Conservation (phyloP, 306 rosid species). For the Citrullus colocynthis region DNA sequence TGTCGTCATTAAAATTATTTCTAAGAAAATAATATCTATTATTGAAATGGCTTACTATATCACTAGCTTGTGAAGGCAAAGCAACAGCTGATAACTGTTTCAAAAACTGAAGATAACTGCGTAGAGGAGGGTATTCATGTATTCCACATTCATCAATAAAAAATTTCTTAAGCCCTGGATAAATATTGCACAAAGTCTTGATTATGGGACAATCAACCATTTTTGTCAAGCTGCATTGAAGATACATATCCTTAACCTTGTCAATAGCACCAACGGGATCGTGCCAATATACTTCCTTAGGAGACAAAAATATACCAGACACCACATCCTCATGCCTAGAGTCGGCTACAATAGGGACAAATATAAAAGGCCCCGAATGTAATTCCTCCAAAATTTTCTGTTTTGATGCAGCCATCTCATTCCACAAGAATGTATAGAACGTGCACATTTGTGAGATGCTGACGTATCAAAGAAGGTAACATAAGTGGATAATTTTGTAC, state of each 20-base stretch:
- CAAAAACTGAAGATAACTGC: slow-evolving; percentile 67
- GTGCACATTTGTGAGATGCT: slow-evolving; percentile 74
- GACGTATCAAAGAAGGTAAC: slow-evolving; percentile 11
- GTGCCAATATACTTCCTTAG: slow-evolving; percentile 59
- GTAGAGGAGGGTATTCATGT: slow-evolving; percentile 53
- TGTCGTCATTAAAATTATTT: slow-evolving; percentile 9
- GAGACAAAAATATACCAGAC: slow-evolving; percentile 50
- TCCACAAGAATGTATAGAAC: slow-evolving; percentile 66
- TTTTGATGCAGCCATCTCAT: slow-evolving; percentile 55
- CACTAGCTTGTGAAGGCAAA: slow-evolving; percentile 67
- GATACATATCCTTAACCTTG: slow-evolving; percentile 28
- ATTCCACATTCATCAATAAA: slow-evolving; percentile 60
- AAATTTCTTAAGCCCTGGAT: slow-evolving; percentile 69
- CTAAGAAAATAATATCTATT: slow-evolving; percentile 2
- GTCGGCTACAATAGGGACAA: slow-evolving; percentile 46
- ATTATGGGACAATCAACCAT: slow-evolving; percentile 21
- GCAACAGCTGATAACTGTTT: slow-evolving; percentile 51
- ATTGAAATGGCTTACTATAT: slow-evolving; percentile 37
- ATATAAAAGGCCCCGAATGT: slow-evolving; percentile 55
- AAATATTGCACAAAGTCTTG: slow-evolving; percentile 47
- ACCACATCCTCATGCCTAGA: slow-evolving; percentile 39
- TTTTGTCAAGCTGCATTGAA: slow-evolving; percentile 19
- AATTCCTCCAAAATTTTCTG: slow-evolving; percentile 43
- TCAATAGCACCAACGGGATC: slow-evolving; percentile 59
- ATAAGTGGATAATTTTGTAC: slow-evolving; percentile 1